Percentiles rank a stretch among this genome's conserved stretches.
These are phyloP conservation scores for Coleophoma crateriformis DNA, from an alignment of 2,329 filamentous ascomycete species.

Conservation along the genomic window DNA sequence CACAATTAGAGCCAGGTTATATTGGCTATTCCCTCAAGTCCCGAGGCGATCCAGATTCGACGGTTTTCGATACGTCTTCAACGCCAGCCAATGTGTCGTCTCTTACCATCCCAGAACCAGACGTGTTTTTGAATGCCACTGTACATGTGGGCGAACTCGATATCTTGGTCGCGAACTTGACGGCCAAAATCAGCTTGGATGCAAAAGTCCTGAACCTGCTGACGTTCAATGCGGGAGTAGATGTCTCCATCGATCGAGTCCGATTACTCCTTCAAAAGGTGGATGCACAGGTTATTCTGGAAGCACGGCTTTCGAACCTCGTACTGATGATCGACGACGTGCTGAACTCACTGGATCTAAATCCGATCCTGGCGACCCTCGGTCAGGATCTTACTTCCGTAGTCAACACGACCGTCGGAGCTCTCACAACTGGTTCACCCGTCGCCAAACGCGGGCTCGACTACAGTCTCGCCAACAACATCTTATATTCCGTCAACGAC, in stretches of 20 bases:
- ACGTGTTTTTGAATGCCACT: conserved; percentile 55
- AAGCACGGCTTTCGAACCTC: conserved; percentile 54
- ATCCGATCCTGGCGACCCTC: conserved; percentile 51
- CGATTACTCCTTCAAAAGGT: conserved; percentile 51
- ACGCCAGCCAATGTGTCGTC: conserved; percentile 38
- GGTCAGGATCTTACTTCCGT: conserved; percentile 43
- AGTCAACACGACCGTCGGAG: conserved; percentile 34
- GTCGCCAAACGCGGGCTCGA: conserved; percentile 22
- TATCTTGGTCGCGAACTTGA: conserved; percentile 53
- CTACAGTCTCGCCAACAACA: conserved; percentile 48
- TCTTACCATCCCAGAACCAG: conserved; percentile 38
- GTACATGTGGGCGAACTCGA: conserved; percentile 52
- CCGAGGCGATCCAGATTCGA: conserved; percentile 42
- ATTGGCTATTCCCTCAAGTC: conserved; percentile 48
- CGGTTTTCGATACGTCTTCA: conserved; percentile 47
- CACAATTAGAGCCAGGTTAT: conserved; percentile 34
- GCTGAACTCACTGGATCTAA: conserved; percentile 52
- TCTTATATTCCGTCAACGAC: conserved; percentile 56
- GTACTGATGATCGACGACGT: conserved; percentile 54
- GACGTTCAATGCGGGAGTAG: conserved; percentile 55
- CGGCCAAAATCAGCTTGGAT: conserved; percentile 54
- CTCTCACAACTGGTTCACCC: conserved; percentile 6
- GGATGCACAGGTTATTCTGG: conserved; percentile 50
- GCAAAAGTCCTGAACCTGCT: conserved; percentile 53
- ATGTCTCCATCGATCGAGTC: conserved; percentile 51